Percentiles rank a stretch among this genome's conserved stretches.
phyloP scores from a whole-genome alignment of 2,329 filamentous ascomycete species.

The Cephalotrichum gorgonifer region DNA sequence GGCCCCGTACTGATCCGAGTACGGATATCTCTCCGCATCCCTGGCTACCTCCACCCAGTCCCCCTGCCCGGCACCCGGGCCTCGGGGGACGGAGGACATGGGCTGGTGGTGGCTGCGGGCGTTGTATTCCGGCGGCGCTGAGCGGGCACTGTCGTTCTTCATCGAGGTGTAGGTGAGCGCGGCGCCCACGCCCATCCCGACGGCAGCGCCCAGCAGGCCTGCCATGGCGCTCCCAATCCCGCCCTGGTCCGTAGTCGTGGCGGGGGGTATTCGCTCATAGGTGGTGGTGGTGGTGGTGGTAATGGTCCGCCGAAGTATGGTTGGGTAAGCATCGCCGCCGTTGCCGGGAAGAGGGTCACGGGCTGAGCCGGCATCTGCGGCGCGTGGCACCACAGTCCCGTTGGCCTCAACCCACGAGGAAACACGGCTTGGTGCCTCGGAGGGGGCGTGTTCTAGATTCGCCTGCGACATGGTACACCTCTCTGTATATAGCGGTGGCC shows the following conservation, averaged over 20 bases:
- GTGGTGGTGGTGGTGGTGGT: conserved; percentile 3
- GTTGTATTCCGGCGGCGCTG: background rate
- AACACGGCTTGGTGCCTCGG: background rate
- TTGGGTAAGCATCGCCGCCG: background rate
- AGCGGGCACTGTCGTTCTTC: conserved; percentile 3
- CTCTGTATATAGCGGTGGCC: background rate
- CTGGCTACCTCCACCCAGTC: background rate
- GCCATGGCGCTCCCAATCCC: conserved; percentile 1
- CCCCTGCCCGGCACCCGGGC: background rate
- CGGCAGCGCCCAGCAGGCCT: conserved; percentile 9
- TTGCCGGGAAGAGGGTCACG: background rate
- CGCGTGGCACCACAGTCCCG: background rate
- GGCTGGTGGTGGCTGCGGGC: background rate
- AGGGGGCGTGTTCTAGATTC: background rate
- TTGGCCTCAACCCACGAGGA: background rate
- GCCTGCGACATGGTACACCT: background rate
- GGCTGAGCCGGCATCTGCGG: background rate
- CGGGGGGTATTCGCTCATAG: background rate
- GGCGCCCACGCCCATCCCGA: conserved; percentile 6
- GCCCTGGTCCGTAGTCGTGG: background rate
- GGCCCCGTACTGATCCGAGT: background rate
- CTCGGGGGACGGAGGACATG: background rate
- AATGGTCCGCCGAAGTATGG: background rate
- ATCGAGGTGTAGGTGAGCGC: conserved; percentile 8
- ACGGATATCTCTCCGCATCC: background rate